phyloP scores from a whole-genome alignment of 1,139 yeast species.

The Saccharomycopsis phalli region DNA sequence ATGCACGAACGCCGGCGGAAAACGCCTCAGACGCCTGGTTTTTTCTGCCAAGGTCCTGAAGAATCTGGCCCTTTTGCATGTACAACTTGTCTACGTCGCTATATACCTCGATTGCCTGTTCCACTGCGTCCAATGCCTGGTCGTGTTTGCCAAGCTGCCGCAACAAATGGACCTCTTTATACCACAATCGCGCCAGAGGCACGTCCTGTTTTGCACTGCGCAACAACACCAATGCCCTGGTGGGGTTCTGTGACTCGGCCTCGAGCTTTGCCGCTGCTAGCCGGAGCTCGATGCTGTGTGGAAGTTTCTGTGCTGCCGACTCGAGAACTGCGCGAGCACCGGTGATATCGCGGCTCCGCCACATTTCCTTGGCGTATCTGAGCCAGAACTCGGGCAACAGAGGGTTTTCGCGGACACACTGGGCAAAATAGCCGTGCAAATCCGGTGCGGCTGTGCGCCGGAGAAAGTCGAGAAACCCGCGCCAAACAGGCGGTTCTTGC shows the following conservation, averaged over 20 bases:
- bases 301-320: slow-evolving; percentile 36
- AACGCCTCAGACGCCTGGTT: slow-evolving; percentile 41
- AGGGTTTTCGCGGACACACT: slow-evolving; percentile 43
- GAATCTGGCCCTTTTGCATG: slow-evolving; percentile 52
- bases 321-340: slow-evolving; percentile 48
- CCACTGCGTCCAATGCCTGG: slow-evolving; percentile 33
- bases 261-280: slow-evolving; percentile 64
- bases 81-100: slow-evolving; percentile 44
- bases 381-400: slow-evolving; percentile 44
- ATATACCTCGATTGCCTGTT: slow-evolving; percentile 38
- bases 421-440: slow-evolving; percentile 43
- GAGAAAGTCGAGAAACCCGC: slow-evolving; percentile 39
- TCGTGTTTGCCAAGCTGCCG: slow-evolving; percentile 32
- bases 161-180: slow-evolving; percentile 50
- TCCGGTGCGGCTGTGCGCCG: slow-evolving; percentile 28
- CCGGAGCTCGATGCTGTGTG: slow-evolving; percentile 52
- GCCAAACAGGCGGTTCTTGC: slow-evolving; percentile 46
- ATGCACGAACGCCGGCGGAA: slow-evolving; percentile 39
- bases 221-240: slow-evolving; percentile 38
- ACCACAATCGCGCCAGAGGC: slow-evolving; percentile 47
- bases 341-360: slow-evolving; percentile 41
- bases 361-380: slow-evolving; percentile 65
- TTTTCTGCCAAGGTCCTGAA: slow-evolving; percentile 27
- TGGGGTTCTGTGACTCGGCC: slow-evolving; percentile 31
- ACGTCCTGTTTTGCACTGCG: slow-evolving; percentile 31